phyloP scores from a whole-genome alignment of 495 filamentous ascomycete genomes.

The Talaromyces thailandensis region DNA sequence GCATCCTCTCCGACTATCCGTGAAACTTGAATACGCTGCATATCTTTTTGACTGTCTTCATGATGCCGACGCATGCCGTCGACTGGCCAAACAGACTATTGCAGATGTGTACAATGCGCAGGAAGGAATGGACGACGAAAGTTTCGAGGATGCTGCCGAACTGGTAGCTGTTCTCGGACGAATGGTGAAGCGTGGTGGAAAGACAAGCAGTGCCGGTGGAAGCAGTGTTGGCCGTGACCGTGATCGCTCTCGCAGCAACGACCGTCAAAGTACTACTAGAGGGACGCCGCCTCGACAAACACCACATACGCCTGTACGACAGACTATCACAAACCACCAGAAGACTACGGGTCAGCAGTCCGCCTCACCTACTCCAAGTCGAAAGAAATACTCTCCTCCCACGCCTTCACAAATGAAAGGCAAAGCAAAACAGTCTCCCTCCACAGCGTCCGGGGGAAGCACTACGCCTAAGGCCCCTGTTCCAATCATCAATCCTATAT shows the following conservation, averaged over 20 bases:
- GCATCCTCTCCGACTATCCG: constrained; percentile 80
- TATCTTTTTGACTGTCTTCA: constrained; percentile 92
- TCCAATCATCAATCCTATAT: constrained; percentile 6
- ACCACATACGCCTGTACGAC: constrained; percentile 1
- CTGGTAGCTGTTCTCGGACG: constrained; percentile 64
- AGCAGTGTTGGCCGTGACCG: constrained; percentile 19
- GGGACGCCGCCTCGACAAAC: constrained; percentile 2
- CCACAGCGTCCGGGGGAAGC: not conserved
- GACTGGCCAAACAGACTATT: constrained; percentile 73
- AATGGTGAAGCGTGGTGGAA: constrained; percentile 63
- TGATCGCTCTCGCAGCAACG: constrained; percentile 24
- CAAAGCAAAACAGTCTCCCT: constrained; percentile 6
- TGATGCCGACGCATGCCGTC: constrained; percentile 63
- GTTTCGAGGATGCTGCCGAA: constrained; percentile 70
- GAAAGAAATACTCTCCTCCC: constrained; percentile 1
- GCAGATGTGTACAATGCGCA: constrained; percentile 83
- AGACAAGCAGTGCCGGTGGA: constrained; percentile 20
- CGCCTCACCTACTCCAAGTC: not conserved
- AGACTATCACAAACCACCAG: not conserved
- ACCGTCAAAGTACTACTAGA: constrained; percentile 18
- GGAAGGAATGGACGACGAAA: constrained; percentile 88
- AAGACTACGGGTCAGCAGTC: not conserved
- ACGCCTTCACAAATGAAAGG: not conserved
- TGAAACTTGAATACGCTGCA: constrained; percentile 89
- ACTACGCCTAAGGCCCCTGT: constrained; percentile 5